These are phyloP conservation scores for Fusarium annulatum DNA, from an alignment of 2,329 filamentous ascomycete species.

Conservation along the genomic window DNA sequence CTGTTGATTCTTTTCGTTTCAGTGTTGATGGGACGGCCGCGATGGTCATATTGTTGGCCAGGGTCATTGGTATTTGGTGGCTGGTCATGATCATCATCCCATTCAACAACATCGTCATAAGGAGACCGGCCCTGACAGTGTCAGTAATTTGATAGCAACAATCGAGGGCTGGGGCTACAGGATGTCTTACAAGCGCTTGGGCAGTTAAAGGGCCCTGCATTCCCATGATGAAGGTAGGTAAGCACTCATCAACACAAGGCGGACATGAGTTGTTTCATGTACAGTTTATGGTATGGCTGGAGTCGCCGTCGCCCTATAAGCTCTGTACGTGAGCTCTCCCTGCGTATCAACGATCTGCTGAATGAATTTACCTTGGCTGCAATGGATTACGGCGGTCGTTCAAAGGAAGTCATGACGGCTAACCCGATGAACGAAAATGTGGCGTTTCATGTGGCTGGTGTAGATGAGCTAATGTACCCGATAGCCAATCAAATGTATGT, in stretches of 20 bases:
- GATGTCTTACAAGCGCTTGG: constrained; percentile 61
- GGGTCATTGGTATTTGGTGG: constrained; percentile 43
- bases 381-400: background rate
- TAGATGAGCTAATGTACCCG: constrained; percentile 10
- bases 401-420: constrained; percentile 27
- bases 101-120: constrained; percentile 67
- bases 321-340: background rate
- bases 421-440: background rate
- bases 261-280: background rate
- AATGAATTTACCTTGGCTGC: background rate
- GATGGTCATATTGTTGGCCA: constrained; percentile 63
- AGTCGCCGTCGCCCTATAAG: background rate
- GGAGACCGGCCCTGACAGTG: constrained; percentile 65
- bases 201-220: constrained; percentile 67
- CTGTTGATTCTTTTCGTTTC: constrained; percentile 66
- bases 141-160: constrained; percentile 1
- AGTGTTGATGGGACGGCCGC: constrained; percentile 66
- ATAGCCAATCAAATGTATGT: constrained; percentile 19
- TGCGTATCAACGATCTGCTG: background rate
- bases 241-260: constrained; percentile 9
- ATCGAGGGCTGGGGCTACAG: background rate
- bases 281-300: background rate
- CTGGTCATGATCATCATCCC: constrained; percentile 51
- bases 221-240: constrained; percentile 56
- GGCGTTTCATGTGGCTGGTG: constrained; percentile 16